Base-by-base conservation (phyloP, 768 basidiomycete species). In the Glaciozyma martinii region DNA sequence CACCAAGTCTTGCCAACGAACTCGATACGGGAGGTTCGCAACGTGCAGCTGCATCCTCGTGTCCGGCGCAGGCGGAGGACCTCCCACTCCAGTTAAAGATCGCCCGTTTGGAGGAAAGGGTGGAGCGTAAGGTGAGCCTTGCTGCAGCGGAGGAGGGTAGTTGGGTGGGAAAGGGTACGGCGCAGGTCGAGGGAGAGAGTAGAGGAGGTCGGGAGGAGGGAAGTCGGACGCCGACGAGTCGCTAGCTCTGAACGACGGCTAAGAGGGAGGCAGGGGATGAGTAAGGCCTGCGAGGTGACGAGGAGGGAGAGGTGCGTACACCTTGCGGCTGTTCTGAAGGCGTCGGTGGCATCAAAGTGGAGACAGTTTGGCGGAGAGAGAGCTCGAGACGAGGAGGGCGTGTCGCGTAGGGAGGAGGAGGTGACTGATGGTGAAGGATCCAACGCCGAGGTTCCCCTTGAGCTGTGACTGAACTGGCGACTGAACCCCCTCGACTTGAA, bases 11-110 rank as follows among this genome's bases (percentile, higher is more conserved):
- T 15, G 59, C 95, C 95, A 99, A 61, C 95, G 85, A 46, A 97
- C 93, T 66, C 94, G 82, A 77, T 94, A 98, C 0, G 95, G 95
- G 30, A 99, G 83, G 77, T 99, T 99, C 67, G 91, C 92, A 30
- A 98, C 89, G 73, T 94, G 98, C 10, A 99, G 82, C 78, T 97
- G 23, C 23, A 29, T n/a, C n/a, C n/a, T n/a, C n/a, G 49, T 5
- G 49, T 15, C n/a, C 49, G 46, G 47, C 16, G 8, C 3, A 29
- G 62, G 10, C 10, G 56, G 10, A 9, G 25, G 29, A 9, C 44
- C 25, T 19, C 19, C n/a, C 19, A 32, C 32, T 16, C 9, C 42
- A 5, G 46, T 29, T 21, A 33, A 15, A 23, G 42, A 50, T 29
- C 30, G n/a, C 7, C 18, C 3, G 47, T 42, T 23, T 6, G 43